Evolutionary conservation across 352 stramenopile genomes (phyloP).

Genomic region (Plasmopara muralis): DNA sequence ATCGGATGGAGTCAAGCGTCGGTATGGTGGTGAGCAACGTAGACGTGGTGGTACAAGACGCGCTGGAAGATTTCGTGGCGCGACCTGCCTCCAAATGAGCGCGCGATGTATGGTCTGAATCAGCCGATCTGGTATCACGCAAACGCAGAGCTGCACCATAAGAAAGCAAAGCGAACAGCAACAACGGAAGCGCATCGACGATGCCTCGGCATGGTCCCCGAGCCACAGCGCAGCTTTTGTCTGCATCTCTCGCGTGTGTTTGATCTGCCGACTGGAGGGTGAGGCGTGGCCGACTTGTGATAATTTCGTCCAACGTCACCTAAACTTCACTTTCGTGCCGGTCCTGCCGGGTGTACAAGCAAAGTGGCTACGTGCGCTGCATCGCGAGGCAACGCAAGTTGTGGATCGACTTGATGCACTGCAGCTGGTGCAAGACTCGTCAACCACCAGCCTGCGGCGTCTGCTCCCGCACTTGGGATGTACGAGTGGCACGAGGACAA

Average conservation of each 20-base stretch:
- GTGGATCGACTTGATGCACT: neutral
- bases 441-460: neutral
- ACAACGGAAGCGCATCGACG: neutral
- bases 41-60: neutral
- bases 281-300: neutral
- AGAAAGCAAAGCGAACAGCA: neutral
- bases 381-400: neutral
- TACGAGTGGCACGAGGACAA: neutral
- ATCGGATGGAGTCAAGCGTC: neutral
- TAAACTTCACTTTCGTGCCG: neutral
- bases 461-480: constrained; percentile 2
- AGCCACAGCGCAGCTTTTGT: neutral
- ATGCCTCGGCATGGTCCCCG: neutral
- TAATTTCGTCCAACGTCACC: neutral
- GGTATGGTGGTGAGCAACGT: neutral
- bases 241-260: constrained; percentile 1
- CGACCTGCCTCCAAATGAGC: neutral
- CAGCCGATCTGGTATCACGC: neutral
- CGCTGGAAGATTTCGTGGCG: neutral
- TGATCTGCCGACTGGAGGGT: neutral
- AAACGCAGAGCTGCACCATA: neutral
- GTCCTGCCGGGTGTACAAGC: neutral
- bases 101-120: neutral
- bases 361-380: constrained; percentile 1
- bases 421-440: neutral